Base-by-base conservation (phyloP, 2,329 filamentous ascomycete genomes). In the Aspergillus sp. region DNA sequence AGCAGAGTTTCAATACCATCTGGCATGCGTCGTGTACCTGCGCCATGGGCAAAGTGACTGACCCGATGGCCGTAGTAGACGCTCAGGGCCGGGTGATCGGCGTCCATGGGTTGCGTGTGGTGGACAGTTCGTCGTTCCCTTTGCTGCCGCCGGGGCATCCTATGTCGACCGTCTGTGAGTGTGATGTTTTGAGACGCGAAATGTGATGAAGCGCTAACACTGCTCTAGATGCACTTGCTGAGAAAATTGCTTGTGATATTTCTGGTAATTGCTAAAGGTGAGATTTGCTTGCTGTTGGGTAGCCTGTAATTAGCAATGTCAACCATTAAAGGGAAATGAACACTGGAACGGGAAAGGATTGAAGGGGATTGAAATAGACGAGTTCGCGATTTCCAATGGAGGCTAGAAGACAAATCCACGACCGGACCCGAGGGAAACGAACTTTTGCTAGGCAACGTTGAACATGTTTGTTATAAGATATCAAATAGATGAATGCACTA, bases 181-280 rank as follows among this genome's bases (percentile, higher is more conserved):
- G 20, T 7, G 26, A 29, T 14, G 4, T 22, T 4, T 6, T 47
- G 4, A 16, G 45, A 24, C 2, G 51, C 20, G 53, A 45, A 53
- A 39, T 18, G 22, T 29, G 16, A 32, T 20, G 3, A 18, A 47
- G 3, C 22, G 18, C 45, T 47, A 24, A 47, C 9, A 9, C 16
- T n/a, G 12, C 11, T 22, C 10, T 47, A 61, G 36, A 62, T 62
- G 54, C 55, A 18, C 16, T 62, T 12, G 60, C 54, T 1, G 60
- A 59, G 49, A 62, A 63, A 49, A 60, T 63, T 50, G 58, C 58
- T 14, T 54, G 20, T 46, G 58, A 42, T 20, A 63, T 63, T n/a
- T 55, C 54, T 6, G 9, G 54, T 18, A 12, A 16, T 5, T 55
- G 54, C 39, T 60, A 49, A 22, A 42, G 5, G 32, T 12, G 10